Percentiles rank a stretch among this genome's conserved stretches.
Evolutionary conservation across 2,329 filamentous ascomycete species (phyloP).

Genomic region (Aspergillus ustus): DNA sequence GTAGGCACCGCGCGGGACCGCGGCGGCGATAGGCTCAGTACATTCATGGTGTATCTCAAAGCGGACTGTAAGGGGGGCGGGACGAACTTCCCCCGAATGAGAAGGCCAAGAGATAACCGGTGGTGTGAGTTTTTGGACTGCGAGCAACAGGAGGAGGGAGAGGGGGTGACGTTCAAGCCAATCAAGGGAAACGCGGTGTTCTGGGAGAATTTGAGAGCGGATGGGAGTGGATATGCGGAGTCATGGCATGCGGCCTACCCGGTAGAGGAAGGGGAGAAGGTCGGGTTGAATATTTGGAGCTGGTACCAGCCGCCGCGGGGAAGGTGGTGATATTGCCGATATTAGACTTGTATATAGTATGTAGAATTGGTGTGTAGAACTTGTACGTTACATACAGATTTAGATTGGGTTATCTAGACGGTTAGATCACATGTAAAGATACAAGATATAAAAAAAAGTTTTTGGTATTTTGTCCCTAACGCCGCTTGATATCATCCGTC

Average conservation of each 20-base stretch:
- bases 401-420: conserved; percentile 9
- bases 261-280: conserved; percentile 60
- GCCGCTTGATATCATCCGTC: conserved; percentile 8
- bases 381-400: neutral
- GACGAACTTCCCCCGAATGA: conserved; percentile 63
- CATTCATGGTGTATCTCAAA: conserved; percentile 66
- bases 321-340: conserved; percentile 13
- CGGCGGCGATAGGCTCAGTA: conserved; percentile 54
- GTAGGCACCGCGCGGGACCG: conserved; percentile 41
- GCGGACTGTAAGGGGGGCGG: conserved; percentile 61
- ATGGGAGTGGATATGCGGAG: conserved; percentile 62
- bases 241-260: conserved; percentile 66
- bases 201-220: conserved; percentile 63
- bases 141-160: conserved; percentile 25
- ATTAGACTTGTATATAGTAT: neutral
- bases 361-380: neutral
- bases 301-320: conserved; percentile 56
- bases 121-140: conserved; percentile 67
- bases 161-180: conserved; percentile 60
- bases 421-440: conserved; percentile 1
- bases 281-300: conserved; percentile 69
- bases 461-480: conserved; percentile 12
- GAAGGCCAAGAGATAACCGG: conserved; percentile 45
- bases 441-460: conserved; percentile 1
- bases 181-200: conserved; percentile 64